phyloP scores from a whole-genome alignment of 345 rosid species.

The Camelina hispida region DNA sequence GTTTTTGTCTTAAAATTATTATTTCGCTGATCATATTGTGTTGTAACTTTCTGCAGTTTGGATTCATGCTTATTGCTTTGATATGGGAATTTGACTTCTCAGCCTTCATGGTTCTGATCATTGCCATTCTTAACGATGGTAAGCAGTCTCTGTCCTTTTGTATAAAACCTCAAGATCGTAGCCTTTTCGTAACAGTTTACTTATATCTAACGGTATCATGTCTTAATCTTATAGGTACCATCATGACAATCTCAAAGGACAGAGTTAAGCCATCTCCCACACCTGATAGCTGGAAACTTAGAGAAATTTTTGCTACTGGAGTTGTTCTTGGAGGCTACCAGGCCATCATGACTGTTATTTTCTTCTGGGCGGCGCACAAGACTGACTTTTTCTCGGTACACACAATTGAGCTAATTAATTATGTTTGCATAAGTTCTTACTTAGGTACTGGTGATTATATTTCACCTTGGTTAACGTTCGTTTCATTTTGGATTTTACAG shows the following conservation, averaged over 20 bases:
- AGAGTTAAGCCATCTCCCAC: conserved; percentile 95
- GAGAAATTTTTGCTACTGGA: conserved; percentile 89
- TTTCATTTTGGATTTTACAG: conserved; percentile 48
- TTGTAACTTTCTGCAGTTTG: conserved; percentile 49
- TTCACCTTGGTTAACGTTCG: background rate
- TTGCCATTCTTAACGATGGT: conserved; percentile 95
- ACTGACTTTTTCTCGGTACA: conserved; percentile 77
- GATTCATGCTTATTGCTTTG: conserved; percentile 88
- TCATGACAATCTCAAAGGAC: conserved; percentile 95
- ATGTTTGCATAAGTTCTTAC: background rate
- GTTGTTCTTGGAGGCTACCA: conserved; percentile 79
- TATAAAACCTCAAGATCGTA: background rate
- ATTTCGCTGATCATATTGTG: background rate
- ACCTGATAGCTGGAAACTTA: conserved; percentile 95
- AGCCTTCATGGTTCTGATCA: conserved; percentile 94
- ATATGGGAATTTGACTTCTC: conserved; percentile 92
- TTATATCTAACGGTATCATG: background rate
- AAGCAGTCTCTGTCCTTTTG: conserved; percentile 50
- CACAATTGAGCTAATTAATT: background rate
- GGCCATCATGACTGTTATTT: conserved; percentile 86
- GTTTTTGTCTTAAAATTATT: background rate
- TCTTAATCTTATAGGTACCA: conserved; percentile 61
- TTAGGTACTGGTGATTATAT: background rate
- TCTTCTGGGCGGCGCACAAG: conserved; percentile 75
- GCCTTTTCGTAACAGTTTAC: background rate